Conservation (phyloP, 2,329 filamentous ascomycete genomes). For the Furcasterigmium sp. region DNA sequence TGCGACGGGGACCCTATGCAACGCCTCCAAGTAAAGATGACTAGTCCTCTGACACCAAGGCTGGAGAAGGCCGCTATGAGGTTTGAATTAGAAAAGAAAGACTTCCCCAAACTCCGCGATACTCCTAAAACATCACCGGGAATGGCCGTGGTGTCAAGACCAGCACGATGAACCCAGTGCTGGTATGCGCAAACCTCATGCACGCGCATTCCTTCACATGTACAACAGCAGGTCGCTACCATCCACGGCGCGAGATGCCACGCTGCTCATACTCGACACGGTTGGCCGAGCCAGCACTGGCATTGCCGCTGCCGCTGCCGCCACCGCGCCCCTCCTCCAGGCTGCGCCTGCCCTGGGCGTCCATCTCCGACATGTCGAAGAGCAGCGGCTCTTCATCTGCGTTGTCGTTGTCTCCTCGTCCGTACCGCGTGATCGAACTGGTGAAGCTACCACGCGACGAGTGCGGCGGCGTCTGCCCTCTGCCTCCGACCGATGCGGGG, state of each 20-base stretch:
- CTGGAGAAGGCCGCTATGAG: no score
- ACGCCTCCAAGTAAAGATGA: no score
- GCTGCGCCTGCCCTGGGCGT: constrained; percentile 51
- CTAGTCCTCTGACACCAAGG: no score
- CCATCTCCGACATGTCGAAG: constrained; percentile 70
- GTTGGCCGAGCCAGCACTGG: constrained; percentile 27
- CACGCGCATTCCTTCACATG: neutral
- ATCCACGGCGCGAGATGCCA: constrained; percentile 29
- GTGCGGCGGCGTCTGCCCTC: constrained; percentile 36
- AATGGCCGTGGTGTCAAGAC: no score
- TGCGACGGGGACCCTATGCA: no score
- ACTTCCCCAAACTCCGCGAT: no score
- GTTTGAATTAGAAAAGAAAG: no score
- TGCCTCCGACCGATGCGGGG: constrained; percentile 21
- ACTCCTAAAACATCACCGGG: no score
- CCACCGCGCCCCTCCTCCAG: constrained; percentile 47
- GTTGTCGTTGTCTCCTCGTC: constrained; percentile 40
- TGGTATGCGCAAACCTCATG: neutral
- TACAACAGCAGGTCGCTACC: constrained; percentile 19
- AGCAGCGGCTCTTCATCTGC: constrained; percentile 64
- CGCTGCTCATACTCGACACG: constrained; percentile 33
- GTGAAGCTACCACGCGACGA: constrained; percentile 41
- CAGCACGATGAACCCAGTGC: neutral
- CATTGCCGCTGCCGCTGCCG: constrained; percentile 29
- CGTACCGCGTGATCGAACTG: constrained; percentile 30